Evolutionary conservation across 2,329 filamentous ascomycete genomes (phyloP), one percentile per base, ranked within the genome.

Genomic region (Lanzia echinophila): DNA sequence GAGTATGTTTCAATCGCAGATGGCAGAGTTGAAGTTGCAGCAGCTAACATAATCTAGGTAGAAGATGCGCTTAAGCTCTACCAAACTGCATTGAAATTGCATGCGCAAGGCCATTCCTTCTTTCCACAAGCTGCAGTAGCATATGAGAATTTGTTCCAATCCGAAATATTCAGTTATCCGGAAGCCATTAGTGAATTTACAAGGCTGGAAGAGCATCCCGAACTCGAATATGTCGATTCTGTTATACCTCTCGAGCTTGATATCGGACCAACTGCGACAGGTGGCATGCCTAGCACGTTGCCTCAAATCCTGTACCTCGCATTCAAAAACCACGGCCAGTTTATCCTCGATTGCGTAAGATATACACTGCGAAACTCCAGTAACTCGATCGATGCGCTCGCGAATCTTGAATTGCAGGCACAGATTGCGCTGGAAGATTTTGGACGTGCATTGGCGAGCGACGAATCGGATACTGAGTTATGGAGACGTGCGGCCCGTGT

Each of bases 11-110:
- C n/a, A n/a, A n/a, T 24, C 19, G 42, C 10, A 44, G 19, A 11
- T 7, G 24, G 6, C 10, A 11, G 19, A 20, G 15, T 20, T 10
- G 15, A 7, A 20, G 3, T 28, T 10, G 20, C 15, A 39, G 15
- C 19, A 10, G 36, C 36, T 39, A 42, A 20, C 39, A 19, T 11
- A 12, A 3, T 12, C 19, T 20, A 87, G 77, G 92, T 97, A 66
- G 94, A 99, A 66, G 94, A 99, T 73, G 91, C 94, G 46, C 76
- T 99, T 58, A 97, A 96, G 72, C 81, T 92, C 34, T 99, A 96
- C 68, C 91, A 97, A 67, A 86, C 79, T 63, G 94, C 94, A 45
- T 75, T 99, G 55, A 96, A 92, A 69, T 83, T 91, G 61, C 94
- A 99, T 68, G 86, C 92, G 1, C 90, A 95, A 71, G 91, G 94